Base-by-base conservation (phyloP, 345 rosid genomes). In the Pugionium dolabratum region DNA sequence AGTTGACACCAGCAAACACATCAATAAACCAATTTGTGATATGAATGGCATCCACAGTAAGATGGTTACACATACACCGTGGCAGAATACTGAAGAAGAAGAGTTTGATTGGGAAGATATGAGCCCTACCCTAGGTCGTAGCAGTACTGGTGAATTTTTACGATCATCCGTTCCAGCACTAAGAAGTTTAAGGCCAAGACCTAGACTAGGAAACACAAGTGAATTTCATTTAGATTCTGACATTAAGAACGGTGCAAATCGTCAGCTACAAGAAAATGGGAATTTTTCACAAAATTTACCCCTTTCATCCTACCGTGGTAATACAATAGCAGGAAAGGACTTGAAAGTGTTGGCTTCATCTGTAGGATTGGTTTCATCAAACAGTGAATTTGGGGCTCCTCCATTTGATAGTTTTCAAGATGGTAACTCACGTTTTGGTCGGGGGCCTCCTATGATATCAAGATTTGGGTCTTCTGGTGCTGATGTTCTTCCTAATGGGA, bases 61-160 rank as follows among this genome's bases (percentile, higher is more conserved):
- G 76, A 69, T 77, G 60, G 82, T 81, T 73, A 27, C 91, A 54
- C 82, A 80, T 73, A 27, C 91, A 54, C 82, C 88, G 59, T 95
- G 99, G 99, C 98, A 91, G 85, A 93, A 87, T 76, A 87, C 94
- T 59, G 99, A 95, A 71, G 99, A 91, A 82, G 97, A 95, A 78
- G 99, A 95, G 78, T 95, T 89, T 78, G 91, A 95, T 69, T 95
- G 99, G 99, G 97, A 91, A 78, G 97, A 91, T 74, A 95, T 95
- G 99, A 95, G 82, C 82, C 98, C 97, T 63, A 86, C 96, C 27
- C 76, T 86, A 69, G 93, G 87, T 54, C 82, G 73, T 59, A 73
- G 76, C 67, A 72, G 86, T 79, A 75, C 64, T 54, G 83, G 73
- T 78, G 82, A 79, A 59, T 72, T 74, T 47, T 62, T 81, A 67